Conservation (phyloP, 1,284 basidiomycete genomes). For the Pseudozyma flocculosa region DNA sequence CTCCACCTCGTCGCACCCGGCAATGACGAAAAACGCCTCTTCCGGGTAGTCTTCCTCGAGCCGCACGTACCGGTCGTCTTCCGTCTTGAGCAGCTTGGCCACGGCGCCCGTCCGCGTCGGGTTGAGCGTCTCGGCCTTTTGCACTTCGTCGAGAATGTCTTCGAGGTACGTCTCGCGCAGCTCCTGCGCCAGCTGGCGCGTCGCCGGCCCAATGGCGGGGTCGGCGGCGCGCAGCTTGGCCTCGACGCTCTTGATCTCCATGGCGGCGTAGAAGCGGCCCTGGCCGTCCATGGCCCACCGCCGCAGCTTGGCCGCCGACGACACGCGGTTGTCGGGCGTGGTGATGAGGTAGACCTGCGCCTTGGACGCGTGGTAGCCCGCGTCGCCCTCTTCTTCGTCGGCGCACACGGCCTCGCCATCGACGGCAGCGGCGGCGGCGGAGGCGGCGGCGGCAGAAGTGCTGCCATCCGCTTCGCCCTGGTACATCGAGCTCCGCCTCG, state of each 20-base stretch:
- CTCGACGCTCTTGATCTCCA: slow-evolving; percentile 57
- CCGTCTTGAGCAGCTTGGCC: slow-evolving; percentile 43
- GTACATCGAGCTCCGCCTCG: not conserved
- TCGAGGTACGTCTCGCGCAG: slow-evolving; percentile 49
- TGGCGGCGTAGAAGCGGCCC: slow-evolving; percentile 54
- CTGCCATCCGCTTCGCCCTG: slow-evolving; percentile 3
- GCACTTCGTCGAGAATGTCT: slow-evolving; percentile 53
- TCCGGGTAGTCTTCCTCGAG: slow-evolving; percentile 56
- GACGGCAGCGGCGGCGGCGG: no score
- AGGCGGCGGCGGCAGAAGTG: no score
- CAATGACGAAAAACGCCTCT: slow-evolving; percentile 56
- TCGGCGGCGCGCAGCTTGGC: slow-evolving; percentile 48
- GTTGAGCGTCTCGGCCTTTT: slow-evolving; percentile 54
- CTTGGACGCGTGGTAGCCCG: slow-evolving; percentile 1
- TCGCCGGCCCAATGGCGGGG: slow-evolving; percentile 17
- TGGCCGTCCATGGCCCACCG: slow-evolving; percentile 55
- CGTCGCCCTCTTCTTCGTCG: slow-evolving; percentile 11
- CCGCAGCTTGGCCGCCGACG: slow-evolving; percentile 52
- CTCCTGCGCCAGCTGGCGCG: slow-evolving; percentile 21
- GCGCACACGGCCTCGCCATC: not conserved
- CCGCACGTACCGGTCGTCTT: slow-evolving; percentile 49
- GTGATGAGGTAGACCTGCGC: slow-evolving; percentile 50
- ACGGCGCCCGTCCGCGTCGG: slow-evolving; percentile 27
- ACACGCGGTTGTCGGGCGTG: slow-evolving; percentile 56
- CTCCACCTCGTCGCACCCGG: slow-evolving; percentile 52